These are phyloP conservation scores for Phytophthora cajani DNA, from an alignment of 352 stramenopile species.

Conservation along the genomic window DNA sequence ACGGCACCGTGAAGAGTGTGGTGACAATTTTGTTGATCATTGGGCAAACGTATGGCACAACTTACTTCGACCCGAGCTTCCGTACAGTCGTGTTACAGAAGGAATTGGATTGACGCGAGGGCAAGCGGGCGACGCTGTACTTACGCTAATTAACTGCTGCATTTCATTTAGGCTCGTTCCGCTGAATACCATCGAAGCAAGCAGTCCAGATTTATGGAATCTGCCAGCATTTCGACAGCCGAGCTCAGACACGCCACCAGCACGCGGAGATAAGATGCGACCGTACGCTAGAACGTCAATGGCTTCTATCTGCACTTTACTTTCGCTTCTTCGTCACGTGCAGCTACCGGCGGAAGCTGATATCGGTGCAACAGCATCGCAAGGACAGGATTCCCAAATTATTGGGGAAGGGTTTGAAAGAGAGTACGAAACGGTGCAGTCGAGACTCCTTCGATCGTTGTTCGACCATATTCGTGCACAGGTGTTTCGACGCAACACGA, in stretches of 20 bases:
- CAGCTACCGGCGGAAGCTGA: slow-evolving; percentile 27
- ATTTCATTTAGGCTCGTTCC: slow-evolving; percentile 55
- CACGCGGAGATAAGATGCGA: slow-evolving; percentile 36
- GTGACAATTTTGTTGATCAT: slow-evolving; percentile 46
- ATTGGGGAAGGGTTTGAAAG: slow-evolving; percentile 21
- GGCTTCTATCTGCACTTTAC: slow-evolving; percentile 38
- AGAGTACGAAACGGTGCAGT: slow-evolving; percentile 25
- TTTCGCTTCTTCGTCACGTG: slow-evolving; percentile 40
- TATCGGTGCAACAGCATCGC: neutral
- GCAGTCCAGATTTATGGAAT: slow-evolving; percentile 46
- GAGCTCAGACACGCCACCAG: slow-evolving; percentile 22
- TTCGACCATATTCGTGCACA: slow-evolving; percentile 48
- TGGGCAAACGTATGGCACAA: slow-evolving; percentile 56
- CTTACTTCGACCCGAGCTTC: slow-evolving; percentile 61
- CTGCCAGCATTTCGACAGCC: slow-evolving; percentile 53
- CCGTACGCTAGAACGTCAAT: slow-evolving; percentile 42
- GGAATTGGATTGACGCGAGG: slow-evolving; percentile 50
- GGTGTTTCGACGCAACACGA: slow-evolving; percentile 31
- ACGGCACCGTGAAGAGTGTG: slow-evolving; percentile 38
- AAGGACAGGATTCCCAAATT: slow-evolving; percentile 1
- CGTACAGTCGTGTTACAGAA: slow-evolving; percentile 56
- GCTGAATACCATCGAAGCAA: slow-evolving; percentile 35
- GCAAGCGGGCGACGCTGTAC: slow-evolving; percentile 55
- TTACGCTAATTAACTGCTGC: slow-evolving; percentile 57
- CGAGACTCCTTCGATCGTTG: slow-evolving; percentile 40